These are phyloP conservation scores for Biscogniauxia mediterranea DNA, from an alignment of 2,329 filamentous ascomycete species.

Conservation along the genomic window DNA sequence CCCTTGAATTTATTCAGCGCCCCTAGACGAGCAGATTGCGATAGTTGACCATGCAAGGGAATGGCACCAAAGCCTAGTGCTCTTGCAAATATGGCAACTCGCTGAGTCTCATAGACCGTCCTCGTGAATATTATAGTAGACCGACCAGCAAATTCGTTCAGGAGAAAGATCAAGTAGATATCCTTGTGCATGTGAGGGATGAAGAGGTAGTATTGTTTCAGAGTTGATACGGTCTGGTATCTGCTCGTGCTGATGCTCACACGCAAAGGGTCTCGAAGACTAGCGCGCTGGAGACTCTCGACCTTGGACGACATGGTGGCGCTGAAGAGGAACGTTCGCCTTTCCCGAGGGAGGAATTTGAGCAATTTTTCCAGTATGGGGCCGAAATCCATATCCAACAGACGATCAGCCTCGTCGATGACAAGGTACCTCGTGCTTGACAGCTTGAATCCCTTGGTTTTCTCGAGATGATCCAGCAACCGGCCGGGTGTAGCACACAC, in stretches of 20 bases:
- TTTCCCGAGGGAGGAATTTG: constrained; percentile 77
- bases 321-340: constrained; percentile 85
- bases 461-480: constrained; percentile 87
- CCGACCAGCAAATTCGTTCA: constrained; percentile 85
- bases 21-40: constrained; percentile 80
- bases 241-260: constrained; percentile 80
- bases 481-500: constrained; percentile 90
- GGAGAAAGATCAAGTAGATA: constrained; percentile 78
- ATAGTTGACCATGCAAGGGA: constrained; percentile 84
- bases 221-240: constrained; percentile 87
- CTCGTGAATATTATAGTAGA: constrained; percentile 87
- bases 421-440: constrained; percentile 82
- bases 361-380: constrained; percentile 91
- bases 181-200: constrained; percentile 87
- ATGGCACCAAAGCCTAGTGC: constrained; percentile 86
- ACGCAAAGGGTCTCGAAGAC: constrained; percentile 77
- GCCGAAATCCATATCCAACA: constrained; percentile 92
- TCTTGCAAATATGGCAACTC: constrained; percentile 78
- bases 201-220: constrained; percentile 84
- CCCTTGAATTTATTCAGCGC: constrained; percentile 88
- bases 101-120: constrained; percentile 87
- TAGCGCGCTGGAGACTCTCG: constrained; percentile 87
- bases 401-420: constrained; percentile 90
- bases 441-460: constrained; percentile 93
- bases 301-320: constrained; percentile 94